phyloP scores from a whole-genome alignment of 345 rosid species.

The Trapa bicornis region DNA sequence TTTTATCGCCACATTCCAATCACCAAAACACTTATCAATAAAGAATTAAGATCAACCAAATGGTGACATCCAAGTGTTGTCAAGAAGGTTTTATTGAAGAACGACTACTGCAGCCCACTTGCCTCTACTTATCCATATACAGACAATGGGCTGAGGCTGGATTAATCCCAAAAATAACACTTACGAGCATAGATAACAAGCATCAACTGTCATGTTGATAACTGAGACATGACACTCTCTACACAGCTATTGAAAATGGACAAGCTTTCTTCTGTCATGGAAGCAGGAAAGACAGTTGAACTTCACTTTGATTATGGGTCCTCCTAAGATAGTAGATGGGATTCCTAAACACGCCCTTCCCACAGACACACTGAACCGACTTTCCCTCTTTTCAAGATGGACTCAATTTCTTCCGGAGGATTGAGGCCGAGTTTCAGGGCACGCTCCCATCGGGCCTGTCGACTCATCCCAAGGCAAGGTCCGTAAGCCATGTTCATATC shows the following conservation, averaged over 20 bases:
- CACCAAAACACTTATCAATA: too few species aligned
- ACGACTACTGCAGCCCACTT: too few species aligned
- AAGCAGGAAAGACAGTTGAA: background rate
- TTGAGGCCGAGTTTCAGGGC: constrained; percentile 55
- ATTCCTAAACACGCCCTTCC: constrained; percentile 42
- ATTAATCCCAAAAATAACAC: background rate
- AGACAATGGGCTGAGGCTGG: too few species aligned
- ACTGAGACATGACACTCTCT: background rate
- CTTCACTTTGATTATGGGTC: background rate
- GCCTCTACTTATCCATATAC: too few species aligned
- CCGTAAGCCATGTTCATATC: constrained; percentile 82
- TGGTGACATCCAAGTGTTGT: too few species aligned
- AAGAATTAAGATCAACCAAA: too few species aligned
- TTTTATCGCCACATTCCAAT: too few species aligned
- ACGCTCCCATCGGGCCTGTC: constrained; percentile 64
- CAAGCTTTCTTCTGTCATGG: background rate
- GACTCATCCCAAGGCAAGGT: constrained; percentile 66
- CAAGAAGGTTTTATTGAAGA: too few species aligned
- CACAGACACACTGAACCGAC: constrained; percentile 43
- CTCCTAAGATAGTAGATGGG: background rate
- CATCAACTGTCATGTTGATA: background rate
- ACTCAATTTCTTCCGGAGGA: constrained; percentile 48
- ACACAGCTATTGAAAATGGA: background rate
- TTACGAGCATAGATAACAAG: background rate
- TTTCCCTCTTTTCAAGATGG: constrained; percentile 31